phyloP scores from a whole-genome alignment of 371 early-diverging fungal genomes.

The Mortierella sp. region DNA sequence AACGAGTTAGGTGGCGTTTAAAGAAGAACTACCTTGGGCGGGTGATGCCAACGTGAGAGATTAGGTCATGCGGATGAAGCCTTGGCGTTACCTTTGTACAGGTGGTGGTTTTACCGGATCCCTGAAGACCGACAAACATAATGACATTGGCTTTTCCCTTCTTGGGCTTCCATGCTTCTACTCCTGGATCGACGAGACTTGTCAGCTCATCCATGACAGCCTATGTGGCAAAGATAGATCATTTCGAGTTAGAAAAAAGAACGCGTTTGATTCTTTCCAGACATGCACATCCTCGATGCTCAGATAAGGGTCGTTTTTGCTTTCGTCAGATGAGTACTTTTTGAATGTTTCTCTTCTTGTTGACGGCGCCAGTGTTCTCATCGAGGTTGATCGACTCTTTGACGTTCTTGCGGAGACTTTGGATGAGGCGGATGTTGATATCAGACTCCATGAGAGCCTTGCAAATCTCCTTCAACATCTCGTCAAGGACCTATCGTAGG shows the following conservation, averaged over 20 bases:
- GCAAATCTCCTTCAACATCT: conserved; percentile 90
- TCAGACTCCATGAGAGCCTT: conserved; percentile 94
- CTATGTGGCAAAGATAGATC: conserved; percentile 44
- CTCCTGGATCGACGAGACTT: conserved; percentile 94
- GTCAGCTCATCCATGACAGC: conserved; percentile 98
- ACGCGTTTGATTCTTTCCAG: not conserved
- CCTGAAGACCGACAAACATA: conserved; percentile 99
- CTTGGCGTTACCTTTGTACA: conserved; percentile 88
- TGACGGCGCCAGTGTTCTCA: conserved; percentile 83
- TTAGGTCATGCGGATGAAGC: not conserved
- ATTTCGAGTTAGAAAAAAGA: not conserved
- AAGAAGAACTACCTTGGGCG: not conserved
- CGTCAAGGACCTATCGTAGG: conserved; percentile 79
- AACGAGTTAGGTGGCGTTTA: not conserved
- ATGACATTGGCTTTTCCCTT: conserved; percentile 92
- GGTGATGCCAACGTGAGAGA: not conserved
- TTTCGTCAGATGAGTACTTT: conserved; percentile 67
- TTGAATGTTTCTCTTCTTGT: conserved; percentile 92
- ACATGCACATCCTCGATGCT: not conserved
- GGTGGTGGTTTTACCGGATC: conserved; percentile 99
- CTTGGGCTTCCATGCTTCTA: conserved; percentile 89
- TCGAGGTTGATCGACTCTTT: conserved; percentile 87
- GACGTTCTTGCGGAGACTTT: conserved; percentile 89
- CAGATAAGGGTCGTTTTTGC: not conserved
- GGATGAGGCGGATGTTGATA: conserved; percentile 95